phyloP scores from a whole-genome alignment of 495 filamentous ascomycete genomes.

The Xylaria acuta region DNA sequence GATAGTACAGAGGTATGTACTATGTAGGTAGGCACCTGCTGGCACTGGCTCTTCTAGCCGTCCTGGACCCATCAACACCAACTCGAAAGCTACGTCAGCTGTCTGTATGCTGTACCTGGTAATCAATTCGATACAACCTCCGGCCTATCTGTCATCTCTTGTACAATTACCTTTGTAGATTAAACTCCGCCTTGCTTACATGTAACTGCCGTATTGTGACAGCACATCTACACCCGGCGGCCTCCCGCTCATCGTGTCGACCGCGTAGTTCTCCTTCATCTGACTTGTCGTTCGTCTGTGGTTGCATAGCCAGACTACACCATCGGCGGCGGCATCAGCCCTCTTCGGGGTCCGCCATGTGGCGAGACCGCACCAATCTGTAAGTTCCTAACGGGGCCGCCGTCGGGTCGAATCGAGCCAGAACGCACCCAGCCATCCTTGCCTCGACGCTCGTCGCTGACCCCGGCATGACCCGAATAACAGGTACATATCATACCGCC shows the following conservation, averaged over 20 bases:
- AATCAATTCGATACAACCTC: slow-evolving; percentile 17
- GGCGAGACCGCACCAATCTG: slow-evolving; percentile 99
- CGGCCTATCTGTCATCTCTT: not conserved
- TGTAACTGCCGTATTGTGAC: slow-evolving; percentile 1
- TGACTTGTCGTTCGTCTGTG: slow-evolving; percentile 15
- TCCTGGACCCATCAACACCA: slow-evolving; percentile 4
- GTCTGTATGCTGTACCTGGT: not conserved
- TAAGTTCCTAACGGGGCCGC: slow-evolving; percentile 48
- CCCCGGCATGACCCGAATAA: not conserved
- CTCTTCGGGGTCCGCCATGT: slow-evolving; percentile 71
- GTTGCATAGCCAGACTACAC: slow-evolving; percentile 1
- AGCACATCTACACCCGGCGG: not conserved
- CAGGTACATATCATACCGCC: slow-evolving; percentile 98
- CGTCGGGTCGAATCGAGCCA: not conserved
- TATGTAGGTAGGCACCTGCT: not conserved
- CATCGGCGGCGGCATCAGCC: slow-evolving; percentile 19
- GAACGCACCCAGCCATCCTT: not conserved
- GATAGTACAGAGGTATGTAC: not conserved
- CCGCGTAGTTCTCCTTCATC: not conserved
- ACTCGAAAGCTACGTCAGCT: slow-evolving; percentile 42
- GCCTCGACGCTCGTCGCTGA: slow-evolving; percentile 4
- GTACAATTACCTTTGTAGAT: slow-evolving; percentile 2
- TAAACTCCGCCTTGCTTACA: slow-evolving; percentile 5
- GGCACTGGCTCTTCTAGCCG: slow-evolving; percentile 2
- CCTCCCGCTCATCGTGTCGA: slow-evolving; percentile 4